These are phyloP conservation scores for Ophiostoma sp. DNA, from an alignment of 2,329 filamentous ascomycete species.

Conservation along the genomic window DNA sequence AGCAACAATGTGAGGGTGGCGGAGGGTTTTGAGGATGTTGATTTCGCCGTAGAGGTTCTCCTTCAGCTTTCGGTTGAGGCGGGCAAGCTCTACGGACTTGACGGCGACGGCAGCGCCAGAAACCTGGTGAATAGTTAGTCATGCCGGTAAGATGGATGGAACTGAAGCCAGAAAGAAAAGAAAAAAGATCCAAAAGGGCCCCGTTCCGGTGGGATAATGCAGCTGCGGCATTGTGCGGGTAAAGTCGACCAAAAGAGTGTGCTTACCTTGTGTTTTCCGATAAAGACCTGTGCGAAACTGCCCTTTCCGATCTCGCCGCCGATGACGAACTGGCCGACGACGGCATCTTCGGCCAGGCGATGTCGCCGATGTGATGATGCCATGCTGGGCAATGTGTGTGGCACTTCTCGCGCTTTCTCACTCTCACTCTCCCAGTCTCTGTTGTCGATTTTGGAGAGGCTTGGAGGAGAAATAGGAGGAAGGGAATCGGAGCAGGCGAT, in stretches of 20 bases:
- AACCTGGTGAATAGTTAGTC: constrained; percentile 47
- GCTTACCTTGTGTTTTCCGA: constrained; percentile 73
- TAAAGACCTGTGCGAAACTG: constrained; percentile 94
- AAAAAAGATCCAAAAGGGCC: neutral
- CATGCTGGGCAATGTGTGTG: constrained; percentile 21
- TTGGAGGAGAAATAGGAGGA: neutral
- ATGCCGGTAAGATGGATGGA: neutral
- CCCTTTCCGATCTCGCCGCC: constrained; percentile 80
- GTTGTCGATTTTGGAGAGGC: neutral
- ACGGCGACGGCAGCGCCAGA: constrained; percentile 81
- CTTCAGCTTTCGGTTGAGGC: constrained; percentile 91
- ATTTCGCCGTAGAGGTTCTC: constrained; percentile 96
- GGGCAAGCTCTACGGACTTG: constrained; percentile 88
- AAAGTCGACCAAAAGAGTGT: neutral
- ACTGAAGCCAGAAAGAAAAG: neutral
- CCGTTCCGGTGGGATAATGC: no score
- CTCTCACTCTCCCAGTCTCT: neutral
- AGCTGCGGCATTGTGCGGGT: neutral
- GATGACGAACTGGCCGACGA: constrained; percentile 29
- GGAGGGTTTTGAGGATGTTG: constrained; percentile 84
- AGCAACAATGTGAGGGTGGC: constrained; percentile 94
- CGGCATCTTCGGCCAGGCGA: constrained; percentile 26
- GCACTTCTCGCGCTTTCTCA: neutral
- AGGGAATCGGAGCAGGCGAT: constrained; percentile 8
- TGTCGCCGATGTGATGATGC: constrained; percentile 25